Percentiles rank a stretch among this genome's conserved stretches.
Conservation (phyloP, 305 asterid species). For the Vinca major region DNA sequence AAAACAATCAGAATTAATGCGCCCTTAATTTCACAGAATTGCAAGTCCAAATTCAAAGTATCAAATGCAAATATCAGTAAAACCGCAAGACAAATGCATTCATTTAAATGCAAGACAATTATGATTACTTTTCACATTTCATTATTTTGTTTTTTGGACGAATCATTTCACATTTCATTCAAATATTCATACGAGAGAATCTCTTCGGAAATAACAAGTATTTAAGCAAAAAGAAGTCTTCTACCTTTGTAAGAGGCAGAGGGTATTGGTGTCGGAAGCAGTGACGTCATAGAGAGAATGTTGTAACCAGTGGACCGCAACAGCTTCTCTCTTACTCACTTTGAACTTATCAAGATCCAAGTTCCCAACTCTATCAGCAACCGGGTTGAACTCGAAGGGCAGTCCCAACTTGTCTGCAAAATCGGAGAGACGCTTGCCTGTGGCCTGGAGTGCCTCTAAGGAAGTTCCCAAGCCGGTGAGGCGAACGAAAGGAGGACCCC, state of each 20-base stretch:
- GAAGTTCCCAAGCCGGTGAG: slow-evolving; percentile 84
- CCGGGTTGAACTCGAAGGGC: slow-evolving; percentile 72
- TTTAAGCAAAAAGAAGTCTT: neutral
- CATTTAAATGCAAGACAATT: neutral
- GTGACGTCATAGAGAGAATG: slow-evolving; percentile 93
- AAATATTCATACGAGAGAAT: neutral
- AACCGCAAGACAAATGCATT: no score
- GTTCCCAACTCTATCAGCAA: slow-evolving; percentile 81
- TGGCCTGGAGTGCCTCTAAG: slow-evolving; percentile 74
- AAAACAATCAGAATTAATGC: no score
- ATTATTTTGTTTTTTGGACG: no score
- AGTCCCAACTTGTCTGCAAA: slow-evolving; percentile 78
- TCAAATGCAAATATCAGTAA: no score
- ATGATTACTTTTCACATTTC: no score
- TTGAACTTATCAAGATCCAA: slow-evolving; percentile 55
- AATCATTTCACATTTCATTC: neutral
- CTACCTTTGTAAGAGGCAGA: slow-evolving; percentile 82
- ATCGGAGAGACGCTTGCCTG: slow-evolving; percentile 83
- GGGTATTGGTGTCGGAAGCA: slow-evolving; percentile 74
- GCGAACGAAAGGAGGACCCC: slow-evolving; percentile 88
- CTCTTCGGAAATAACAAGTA: neutral
- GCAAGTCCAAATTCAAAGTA: no score
- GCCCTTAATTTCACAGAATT: no score
- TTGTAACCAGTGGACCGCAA: slow-evolving; percentile 97
- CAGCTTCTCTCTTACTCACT: slow-evolving; percentile 75